Evolutionary conservation across 2,329 filamentous ascomycete species (phyloP).

Genomic region (Fusarium caatingaense): DNA sequence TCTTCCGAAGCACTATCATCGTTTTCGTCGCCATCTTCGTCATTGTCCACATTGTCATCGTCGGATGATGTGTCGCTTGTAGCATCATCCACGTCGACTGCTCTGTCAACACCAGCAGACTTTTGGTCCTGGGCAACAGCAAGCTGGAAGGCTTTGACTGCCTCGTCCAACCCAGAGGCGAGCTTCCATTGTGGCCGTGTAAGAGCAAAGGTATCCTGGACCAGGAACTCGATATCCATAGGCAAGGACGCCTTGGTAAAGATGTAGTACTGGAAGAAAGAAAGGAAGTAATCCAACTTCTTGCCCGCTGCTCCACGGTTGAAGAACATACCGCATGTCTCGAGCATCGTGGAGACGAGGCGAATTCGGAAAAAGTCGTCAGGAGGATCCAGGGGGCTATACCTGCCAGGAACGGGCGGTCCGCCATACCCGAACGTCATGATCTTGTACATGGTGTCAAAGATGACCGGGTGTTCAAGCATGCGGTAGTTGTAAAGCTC

Average conservation of each 20-base stretch:
- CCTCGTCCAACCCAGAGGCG: conserved; percentile 82
- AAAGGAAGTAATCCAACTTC: conserved; percentile 97
- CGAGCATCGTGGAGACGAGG: conserved; percentile 86
- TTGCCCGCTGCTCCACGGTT: conserved; percentile 93
- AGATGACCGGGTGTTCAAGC: conserved; percentile 94
- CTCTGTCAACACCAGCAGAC: conserved; percentile 76
- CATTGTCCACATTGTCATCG: conserved; percentile 76
- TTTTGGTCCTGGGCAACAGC: conserved; percentile 94
- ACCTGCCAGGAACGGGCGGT: conserved; percentile 79
- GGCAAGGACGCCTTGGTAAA: conserved; percentile 88
- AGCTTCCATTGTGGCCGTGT: conserved; percentile 95
- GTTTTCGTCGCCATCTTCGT: conserved; percentile 71
- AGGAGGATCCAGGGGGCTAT: conserved; percentile 83
- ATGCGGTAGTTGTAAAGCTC: conserved; percentile 98
- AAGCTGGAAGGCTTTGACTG: conserved; percentile 83
- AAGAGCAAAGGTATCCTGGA: conserved; percentile 89
- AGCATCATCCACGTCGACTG: conserved; percentile 76
- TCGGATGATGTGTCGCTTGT: conserved; percentile 79
- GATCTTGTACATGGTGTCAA: conserved; percentile 94
- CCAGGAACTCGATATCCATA: conserved; percentile 97
- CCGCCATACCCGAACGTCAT: conserved; percentile 92
- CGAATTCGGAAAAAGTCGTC: conserved; percentile 98
- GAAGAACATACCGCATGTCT: conserved; percentile 97
- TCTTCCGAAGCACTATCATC: conserved; percentile 70
- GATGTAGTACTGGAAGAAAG: conserved; percentile 97